Evolutionary conservation across 331 rosid genomes (phyloP), one percentile per base, ranked within the genome.

Genomic region (Prunus yedoensis): DNA sequence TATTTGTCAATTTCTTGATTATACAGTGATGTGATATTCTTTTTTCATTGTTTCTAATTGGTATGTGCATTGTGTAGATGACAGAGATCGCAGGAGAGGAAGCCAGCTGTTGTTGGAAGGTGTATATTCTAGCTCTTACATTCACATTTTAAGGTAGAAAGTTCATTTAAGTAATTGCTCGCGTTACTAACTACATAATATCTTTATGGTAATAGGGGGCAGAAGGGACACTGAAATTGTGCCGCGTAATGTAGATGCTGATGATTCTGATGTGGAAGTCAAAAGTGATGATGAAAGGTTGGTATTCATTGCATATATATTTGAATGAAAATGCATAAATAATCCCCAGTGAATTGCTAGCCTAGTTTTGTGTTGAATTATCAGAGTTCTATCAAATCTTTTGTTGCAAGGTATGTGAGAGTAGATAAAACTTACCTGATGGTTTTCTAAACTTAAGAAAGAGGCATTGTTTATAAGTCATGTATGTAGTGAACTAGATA

Each of bases 211-310:
- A 67, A 23, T 86, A 88, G 98, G 98, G 59, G 21, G 89, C 38
- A 90, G 79, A 81, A 80, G 94, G 85, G 98, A 92, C 17, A 49
- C 74, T 43, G 99, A 92, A 83, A 92, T 89, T 71, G 75, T 90
- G 83, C 86, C 96, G 0, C 91, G 96, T 8, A 88, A 84, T 74
- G 85, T 91, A 79, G 99, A 95, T 87, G 99, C 98, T 47, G 99
- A 95, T 72, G 99, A 95, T 85, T 92, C 99, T 74, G 98, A 92
- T 28, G 86, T 86, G 71, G 97, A 92, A 72, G 93, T 86, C 78
- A 91, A 91, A 87, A 92, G 97, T 79, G 97, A 90, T 21, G 87
- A 89, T 47, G 99, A 95, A 72, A 95, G 99, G 99, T 92, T 72
- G 56, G 69, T 81, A 70, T 51, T 79, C 54, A 52, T 23, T 62